Evolutionary conservation across 768 basidiomycete genomes (phyloP).

Genomic region (Hypholoma fasciculare): DNA sequence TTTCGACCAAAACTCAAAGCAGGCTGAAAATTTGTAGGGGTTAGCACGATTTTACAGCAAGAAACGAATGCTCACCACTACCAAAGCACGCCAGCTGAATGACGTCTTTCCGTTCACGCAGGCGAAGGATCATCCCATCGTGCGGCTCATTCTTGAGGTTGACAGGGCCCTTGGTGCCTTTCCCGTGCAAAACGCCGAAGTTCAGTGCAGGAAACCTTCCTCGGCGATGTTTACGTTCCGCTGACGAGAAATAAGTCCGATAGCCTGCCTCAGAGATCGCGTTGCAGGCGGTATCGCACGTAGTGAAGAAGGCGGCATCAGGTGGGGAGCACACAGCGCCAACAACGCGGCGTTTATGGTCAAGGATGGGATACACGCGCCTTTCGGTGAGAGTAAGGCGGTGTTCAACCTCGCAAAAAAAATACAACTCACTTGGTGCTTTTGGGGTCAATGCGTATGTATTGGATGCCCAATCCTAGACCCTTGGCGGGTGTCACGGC

Average conservation of each 20-base stretch:
- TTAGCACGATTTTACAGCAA: neutral
- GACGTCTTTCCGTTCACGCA: neutral
- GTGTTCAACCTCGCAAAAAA: neutral
- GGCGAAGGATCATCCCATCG: neutral
- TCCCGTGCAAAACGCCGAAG: slow-evolving; percentile 3
- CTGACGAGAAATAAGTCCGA: neutral
- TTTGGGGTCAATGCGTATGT: neutral
- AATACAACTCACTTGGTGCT: neutral
- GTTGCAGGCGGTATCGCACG: neutral
- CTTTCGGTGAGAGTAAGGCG: neutral
- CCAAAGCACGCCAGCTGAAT: slow-evolving; percentile 3
- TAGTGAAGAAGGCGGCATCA: neutral
- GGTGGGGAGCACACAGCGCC: neutral
- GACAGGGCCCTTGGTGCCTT: neutral
- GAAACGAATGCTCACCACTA: neutral
- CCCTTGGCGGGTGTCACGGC: too few relatives aligned
- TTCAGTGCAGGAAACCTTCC: slow-evolving; percentile 6
- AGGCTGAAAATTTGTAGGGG: neutral
- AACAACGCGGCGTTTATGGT: neutral
- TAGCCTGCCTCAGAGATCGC: neutral
- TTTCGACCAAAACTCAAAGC: neutral
- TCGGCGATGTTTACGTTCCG: neutral
- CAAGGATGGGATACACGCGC: neutral
- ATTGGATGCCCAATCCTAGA: neutral
- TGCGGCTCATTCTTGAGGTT: neutral